These are phyloP conservation scores for Aspergillus sp. DNA, from an alignment of 2,329 filamentous ascomycete species.

Conservation along the genomic window DNA sequence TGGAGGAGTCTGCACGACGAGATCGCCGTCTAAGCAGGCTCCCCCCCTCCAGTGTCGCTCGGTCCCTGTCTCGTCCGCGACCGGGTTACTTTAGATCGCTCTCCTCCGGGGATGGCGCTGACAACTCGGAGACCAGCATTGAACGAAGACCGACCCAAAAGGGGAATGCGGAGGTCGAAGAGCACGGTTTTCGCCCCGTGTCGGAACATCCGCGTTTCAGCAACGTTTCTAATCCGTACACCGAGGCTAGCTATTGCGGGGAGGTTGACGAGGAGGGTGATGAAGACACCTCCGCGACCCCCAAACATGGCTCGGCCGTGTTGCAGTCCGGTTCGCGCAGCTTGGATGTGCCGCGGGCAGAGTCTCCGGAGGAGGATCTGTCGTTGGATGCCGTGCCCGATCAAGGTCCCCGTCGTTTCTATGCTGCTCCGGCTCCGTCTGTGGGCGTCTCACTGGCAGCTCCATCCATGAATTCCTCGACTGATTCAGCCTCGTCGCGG, in stretches of 20 bases:
- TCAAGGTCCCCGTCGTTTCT: constrained; percentile 12
- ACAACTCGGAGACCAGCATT: constrained; percentile 12
- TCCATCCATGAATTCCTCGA: constrained; percentile 26
- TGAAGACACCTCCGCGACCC: constrained; percentile 26
- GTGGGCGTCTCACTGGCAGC: constrained; percentile 13
- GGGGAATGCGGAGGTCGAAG: constrained; percentile 31
- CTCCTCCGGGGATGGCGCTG: constrained; percentile 49
- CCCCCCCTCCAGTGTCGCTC: constrained; percentile 72
- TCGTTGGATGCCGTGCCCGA: constrained; percentile 10
- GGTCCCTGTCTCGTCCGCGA: constrained; percentile 68
- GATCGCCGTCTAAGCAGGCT: constrained; percentile 77
- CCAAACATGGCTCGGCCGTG: constrained; percentile 16
- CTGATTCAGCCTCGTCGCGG: constrained; percentile 26
- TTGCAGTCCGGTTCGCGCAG: constrained; percentile 8
- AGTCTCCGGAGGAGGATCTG: constrained; percentile 25
- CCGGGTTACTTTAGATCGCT: constrained; percentile 74
- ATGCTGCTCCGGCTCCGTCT: constrained; percentile 3
- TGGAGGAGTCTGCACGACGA: constrained; percentile 67
- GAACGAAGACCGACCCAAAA: constrained; percentile 34
- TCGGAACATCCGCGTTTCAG: constrained; percentile 72
- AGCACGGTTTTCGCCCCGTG: constrained; percentile 50
- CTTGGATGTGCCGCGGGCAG: constrained; percentile 22
- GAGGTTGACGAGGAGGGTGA: constrained; percentile 29
- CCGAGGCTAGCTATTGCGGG: constrained; percentile 7
- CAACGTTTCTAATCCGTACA: constrained; percentile 38